Percentiles rank a stretch among this genome's conserved stretches.
Evolutionary conservation across 208 protist species (phyloP).

Genomic region (Trypanosoma scelopori): DNA sequence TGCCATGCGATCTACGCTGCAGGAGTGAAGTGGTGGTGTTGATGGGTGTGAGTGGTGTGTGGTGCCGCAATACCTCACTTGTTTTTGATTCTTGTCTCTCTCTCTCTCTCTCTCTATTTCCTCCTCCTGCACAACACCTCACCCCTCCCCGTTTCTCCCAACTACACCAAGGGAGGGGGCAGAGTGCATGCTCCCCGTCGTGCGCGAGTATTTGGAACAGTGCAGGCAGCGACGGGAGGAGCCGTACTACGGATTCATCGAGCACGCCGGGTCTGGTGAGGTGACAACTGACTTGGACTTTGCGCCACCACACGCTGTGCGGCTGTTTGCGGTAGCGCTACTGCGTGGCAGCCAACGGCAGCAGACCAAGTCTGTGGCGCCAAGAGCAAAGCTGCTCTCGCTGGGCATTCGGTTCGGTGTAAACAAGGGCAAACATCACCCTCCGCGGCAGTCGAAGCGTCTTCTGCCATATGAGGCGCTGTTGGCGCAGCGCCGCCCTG

Average conservation of each 20-base stretch:
- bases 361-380: not conserved
- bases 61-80: too few species aligned
- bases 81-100: not conserved
- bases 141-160: not conserved
- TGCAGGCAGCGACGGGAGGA: conserved; percentile 42
- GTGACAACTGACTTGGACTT: conserved; percentile 52
- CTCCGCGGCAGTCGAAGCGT: conserved; percentile 19
- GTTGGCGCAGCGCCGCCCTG: conserved; percentile 10
- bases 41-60: too few species aligned
- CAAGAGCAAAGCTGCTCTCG: conserved; percentile 1
- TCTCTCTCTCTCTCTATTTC: conserved; percentile 1
- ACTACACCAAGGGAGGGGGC: not conserved
- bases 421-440: conserved; percentile 21
- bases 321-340: conserved; percentile 26
- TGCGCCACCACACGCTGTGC: conserved; percentile 10
- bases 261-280: conserved; percentile 33
- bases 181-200: conserved; percentile 36
- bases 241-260: conserved; percentile 46
- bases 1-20: too few species aligned
- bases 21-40: too few species aligned
- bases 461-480: conserved; percentile 6
- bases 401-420: conserved; percentile 13
- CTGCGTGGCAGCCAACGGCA: conserved; percentile 4
- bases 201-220: conserved; percentile 55
- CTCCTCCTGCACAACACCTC: not conserved